Percentiles rank a stretch among this genome's conserved stretches.
Conservation (phyloP, 257 asterid genomes). For the Nicotiana tabacum region DNA sequence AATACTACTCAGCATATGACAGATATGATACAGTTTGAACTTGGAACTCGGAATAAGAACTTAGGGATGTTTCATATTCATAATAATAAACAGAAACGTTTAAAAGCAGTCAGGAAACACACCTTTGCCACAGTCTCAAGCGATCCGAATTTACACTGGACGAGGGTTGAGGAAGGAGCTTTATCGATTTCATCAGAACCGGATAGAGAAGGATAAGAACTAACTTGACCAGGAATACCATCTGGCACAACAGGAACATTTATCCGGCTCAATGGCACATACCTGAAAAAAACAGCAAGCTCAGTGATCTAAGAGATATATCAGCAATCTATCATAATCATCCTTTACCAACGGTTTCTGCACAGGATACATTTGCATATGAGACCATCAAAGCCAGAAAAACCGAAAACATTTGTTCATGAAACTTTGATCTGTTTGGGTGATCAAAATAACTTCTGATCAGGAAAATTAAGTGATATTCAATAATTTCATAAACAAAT, state of each 20-base stretch:
- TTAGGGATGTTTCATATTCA: background rate
- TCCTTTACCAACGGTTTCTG: background rate
- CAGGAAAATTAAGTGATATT: background rate
- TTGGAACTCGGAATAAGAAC: background rate
- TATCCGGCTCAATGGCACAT: slow-evolving; percentile 74
- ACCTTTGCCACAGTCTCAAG: slow-evolving; percentile 77
- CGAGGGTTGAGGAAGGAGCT: slow-evolving; percentile 51
- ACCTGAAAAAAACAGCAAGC: slow-evolving; percentile 38
- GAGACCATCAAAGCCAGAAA: background rate
- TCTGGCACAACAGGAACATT: slow-evolving; percentile 31
- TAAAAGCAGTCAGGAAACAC: background rate
- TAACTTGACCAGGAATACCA: slow-evolving; percentile 31
- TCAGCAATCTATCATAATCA: background rate
- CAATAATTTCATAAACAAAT: background rate
- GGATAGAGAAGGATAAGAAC: slow-evolving; percentile 67
- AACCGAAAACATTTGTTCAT: background rate
- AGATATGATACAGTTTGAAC: background rate
- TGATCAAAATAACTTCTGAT: too few relatives aligned
- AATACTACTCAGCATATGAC: background rate
- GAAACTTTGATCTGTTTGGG: too few relatives aligned
- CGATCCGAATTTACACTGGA: slow-evolving; percentile 70
- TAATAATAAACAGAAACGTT: background rate
- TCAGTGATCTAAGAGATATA: background rate
- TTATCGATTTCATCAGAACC: slow-evolving; percentile 50
- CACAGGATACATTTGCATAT: background rate